phyloP scores from a whole-genome alignment of 2,329 filamentous ascomycete genomes.

The Penicillium sp. region DNA sequence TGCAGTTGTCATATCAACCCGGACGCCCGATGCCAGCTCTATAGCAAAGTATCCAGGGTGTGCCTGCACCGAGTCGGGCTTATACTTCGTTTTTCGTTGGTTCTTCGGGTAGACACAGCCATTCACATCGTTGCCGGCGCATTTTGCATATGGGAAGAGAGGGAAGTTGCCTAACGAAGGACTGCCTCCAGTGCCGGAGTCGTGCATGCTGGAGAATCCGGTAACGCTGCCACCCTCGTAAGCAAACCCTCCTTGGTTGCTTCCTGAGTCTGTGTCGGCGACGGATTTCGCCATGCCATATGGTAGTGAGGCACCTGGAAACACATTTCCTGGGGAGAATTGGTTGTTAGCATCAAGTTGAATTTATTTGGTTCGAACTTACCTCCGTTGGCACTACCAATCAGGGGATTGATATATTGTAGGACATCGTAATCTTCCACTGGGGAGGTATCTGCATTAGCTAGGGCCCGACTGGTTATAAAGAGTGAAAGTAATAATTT shows the following conservation, averaged over 20 bases:
- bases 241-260: slow-evolving; percentile 56
- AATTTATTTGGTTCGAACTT: not conserved
- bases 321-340: slow-evolving; percentile 50
- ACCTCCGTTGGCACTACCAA: slow-evolving; percentile 53
- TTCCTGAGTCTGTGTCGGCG: slow-evolving; percentile 50
- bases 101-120: slow-evolving; percentile 60
- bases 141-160: slow-evolving; percentile 64
- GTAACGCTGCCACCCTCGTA: slow-evolving; percentile 51
- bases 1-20: slow-evolving; percentile 64
- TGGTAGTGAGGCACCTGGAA: slow-evolving; percentile 54
- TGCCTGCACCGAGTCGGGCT: slow-evolving; percentile 54
- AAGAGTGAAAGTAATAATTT: slow-evolving; percentile 12
- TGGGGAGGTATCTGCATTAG: slow-evolving; percentile 3
- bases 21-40: slow-evolving; percentile 55
- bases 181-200: slow-evolving; percentile 49
- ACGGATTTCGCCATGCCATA: slow-evolving; percentile 58
- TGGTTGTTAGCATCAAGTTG: not conserved
- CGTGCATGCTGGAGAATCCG: slow-evolving; percentile 52
- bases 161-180: slow-evolving; percentile 72
- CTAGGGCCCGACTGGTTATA: slow-evolving; percentile 10
- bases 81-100: slow-evolving; percentile 49
- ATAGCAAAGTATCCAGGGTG: slow-evolving; percentile 65
- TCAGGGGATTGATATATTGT: slow-evolving; percentile 51
- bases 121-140: slow-evolving; percentile 59
- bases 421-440: slow-evolving; percentile 41